Base-by-base conservation (phyloP, 1,139 yeast genomes). In the Sugiyamaella grinbergsii region DNA sequence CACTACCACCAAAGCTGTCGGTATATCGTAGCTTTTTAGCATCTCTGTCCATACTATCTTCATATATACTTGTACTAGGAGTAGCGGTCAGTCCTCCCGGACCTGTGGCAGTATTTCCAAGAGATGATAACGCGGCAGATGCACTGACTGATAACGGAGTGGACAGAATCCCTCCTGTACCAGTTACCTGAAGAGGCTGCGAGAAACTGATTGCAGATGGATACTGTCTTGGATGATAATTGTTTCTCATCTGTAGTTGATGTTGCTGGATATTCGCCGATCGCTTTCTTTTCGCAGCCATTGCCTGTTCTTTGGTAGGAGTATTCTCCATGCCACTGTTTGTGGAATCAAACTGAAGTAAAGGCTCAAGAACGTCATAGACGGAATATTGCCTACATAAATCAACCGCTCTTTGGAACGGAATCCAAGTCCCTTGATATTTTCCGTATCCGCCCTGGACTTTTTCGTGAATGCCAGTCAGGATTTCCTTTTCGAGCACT, bases 381-480 rank as follows among this genome's bases (percentile, higher is more conserved):
- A 88, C 85, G 1, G 78, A 80, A 62, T 83, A 85, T 58, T 79
- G 79, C 46, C 74, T 75, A 41, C 90, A 82, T 16, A 87, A 71
- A 5, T 77, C 75, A 1, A 77, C 78, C 0, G 91, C 88, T 28
- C 85, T 70, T 19, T 60, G 67, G 39, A 60, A 62, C 0, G 96
- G 95, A 19, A 90, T 85, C 89, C 96, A 93, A 0, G 97, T 88
- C 1, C 98, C 98, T 70, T 91, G 97, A 66, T 87, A 88, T 64
- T 89, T 85, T 11, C 97, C 97, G 65, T 90, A 88, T 0, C 96
- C 97, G 42, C 96, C 97, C 70, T 90, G 96, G 10, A 91, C 93
- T 65, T 90, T 91, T 65, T 91, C 97, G 67, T 89, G 96, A 36
- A 75, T 75, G 24, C 95, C 95, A 1, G 83, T 80, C 57, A 82